Evolutionary conservation across 2,329 filamentous ascomycete species (phyloP), one percentile per base, ranked within the genome.

Genomic region (Dactylonectria macrodidyma): DNA sequence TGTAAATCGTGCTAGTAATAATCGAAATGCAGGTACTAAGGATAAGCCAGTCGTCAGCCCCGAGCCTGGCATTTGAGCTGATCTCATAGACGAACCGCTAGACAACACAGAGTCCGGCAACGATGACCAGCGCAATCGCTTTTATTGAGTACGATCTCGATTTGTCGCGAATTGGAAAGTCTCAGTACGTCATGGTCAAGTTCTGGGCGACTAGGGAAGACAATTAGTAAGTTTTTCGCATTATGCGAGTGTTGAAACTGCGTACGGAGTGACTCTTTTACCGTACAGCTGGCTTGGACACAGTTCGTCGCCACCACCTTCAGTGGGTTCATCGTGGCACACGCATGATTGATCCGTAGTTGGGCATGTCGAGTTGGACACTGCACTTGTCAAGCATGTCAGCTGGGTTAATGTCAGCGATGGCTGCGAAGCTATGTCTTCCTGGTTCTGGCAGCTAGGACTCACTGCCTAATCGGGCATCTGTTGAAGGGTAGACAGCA

Each of bases 81-180:
- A 79, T 76, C 56, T 72, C 73, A 22, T 74, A 75, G 3, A 74
- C 70, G 16, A 81, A 78, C 26, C 83, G 80, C 7, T 82, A 73
- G 2, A 74, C 71, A 8, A 81, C 75, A 34, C 80, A 78, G 41
- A 82, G 73, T 16, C 73, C 78, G 19, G 78, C 75, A 14, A 83
- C 79, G 2, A 76, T 76, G n/a, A 68, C 73, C n/a, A 77, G 54
- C 66, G 66, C 65, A 41, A 72, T 73, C 1, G 68, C 65, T 16
- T 65, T 59, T 48, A 57, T 55, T 33, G 65, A 58, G 48, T 75
- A 76, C 16, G 55, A 19, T 9, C 19, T 14, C 2, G 67, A 66
- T 10, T 71, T 67, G 52, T 74, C 61, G 10, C 61, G 59, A 5
- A 62, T 30, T 19, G 59, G 70, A 5, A 57, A 68, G 3, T 63